phyloP scores from a whole-genome alignment of 2,329 filamentous ascomycete species.

The Aspergillus sp. region DNA sequence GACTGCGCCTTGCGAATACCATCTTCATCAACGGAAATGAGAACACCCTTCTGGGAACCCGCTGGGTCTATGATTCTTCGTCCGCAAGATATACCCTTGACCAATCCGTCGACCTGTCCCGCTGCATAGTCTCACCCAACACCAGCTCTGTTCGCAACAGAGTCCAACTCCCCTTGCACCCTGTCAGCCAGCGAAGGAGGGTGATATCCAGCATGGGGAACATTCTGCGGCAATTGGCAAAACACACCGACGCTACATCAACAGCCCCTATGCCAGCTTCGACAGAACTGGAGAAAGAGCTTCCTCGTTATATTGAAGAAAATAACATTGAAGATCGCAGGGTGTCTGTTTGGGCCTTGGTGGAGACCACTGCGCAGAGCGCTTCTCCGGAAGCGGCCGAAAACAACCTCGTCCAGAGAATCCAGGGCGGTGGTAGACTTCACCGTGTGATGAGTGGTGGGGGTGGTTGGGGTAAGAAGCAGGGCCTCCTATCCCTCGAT shows the following conservation, averaged over 20 bases:
- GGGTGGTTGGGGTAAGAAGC: slow-evolving; percentile 47
- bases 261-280: slow-evolving; percentile 38
- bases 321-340: slow-evolving; percentile 36
- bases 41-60: slow-evolving; percentile 37
- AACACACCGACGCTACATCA: slow-evolving; percentile 27
- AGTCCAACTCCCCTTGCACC: slow-evolving; percentile 33
- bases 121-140: slow-evolving; percentile 27
- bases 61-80: slow-evolving; percentile 29
- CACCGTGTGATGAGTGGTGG: slow-evolving; percentile 45
- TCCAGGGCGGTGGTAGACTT: slow-evolving; percentile 36
- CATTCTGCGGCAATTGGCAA: slow-evolving; percentile 41
- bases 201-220: slow-evolving; percentile 45
- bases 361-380: slow-evolving; percentile 27
- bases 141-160: slow-evolving; percentile 16
- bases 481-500: slow-evolving; percentile 43
- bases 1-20: slow-evolving; percentile 42
- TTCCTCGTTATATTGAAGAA: slow-evolving; percentile 40
- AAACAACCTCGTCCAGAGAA: slow-evolving; percentile 23
- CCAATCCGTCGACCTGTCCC: slow-evolving; percentile 29
- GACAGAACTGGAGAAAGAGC: slow-evolving; percentile 39
- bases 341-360: slow-evolving; percentile 43
- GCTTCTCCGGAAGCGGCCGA: slow-evolving; percentile 13
- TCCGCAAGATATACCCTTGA: slow-evolving; percentile 23
- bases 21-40: slow-evolving; percentile 43
- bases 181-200: slow-evolving; percentile 36